A percentile compares a stretch with the other conserved stretches of the same genome.
Evolutionary conservation across 768 basidiomycete species (phyloP).

Genomic region (Russula sp.): DNA sequence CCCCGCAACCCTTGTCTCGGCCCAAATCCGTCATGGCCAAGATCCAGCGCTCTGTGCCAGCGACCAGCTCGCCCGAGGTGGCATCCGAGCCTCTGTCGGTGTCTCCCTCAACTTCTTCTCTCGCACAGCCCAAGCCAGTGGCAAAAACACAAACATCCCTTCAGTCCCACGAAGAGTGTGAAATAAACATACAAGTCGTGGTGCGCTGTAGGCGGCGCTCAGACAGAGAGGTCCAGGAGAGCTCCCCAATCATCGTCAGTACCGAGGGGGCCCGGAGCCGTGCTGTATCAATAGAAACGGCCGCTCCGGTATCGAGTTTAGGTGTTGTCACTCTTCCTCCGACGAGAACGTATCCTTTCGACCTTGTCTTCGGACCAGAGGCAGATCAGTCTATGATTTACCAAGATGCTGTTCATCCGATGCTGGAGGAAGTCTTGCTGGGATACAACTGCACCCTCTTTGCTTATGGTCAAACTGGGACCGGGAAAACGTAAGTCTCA

Average conservation of each 20-base stretch:
- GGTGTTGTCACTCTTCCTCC: slow-evolving; percentile 72
- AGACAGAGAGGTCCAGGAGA: slow-evolving; percentile 75
- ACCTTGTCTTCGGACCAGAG: slow-evolving; percentile 93
- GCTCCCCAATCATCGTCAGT: slow-evolving; percentile 80
- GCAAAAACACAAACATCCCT: slow-evolving; percentile 18
- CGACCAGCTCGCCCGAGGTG: slow-evolving; percentile 26
- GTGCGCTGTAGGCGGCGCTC: slow-evolving; percentile 85
- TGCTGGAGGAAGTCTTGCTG: slow-evolving; percentile 87
- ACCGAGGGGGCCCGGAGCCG: slow-evolving; percentile 70
- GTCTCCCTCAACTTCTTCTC: slow-evolving; percentile 6
- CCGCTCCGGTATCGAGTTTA: slow-evolving; percentile 56
- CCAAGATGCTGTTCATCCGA: slow-evolving; percentile 85
- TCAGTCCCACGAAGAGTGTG: slow-evolving; percentile 37
- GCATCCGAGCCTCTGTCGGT: slow-evolving; percentile 1
- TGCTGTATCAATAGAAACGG: slow-evolving; percentile 75
- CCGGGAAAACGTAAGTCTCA: slow-evolving; percentile 89
- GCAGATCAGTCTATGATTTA: slow-evolving; percentile 94
- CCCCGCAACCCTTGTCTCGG: slow-evolving; percentile 32
- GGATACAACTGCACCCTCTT: slow-evolving; percentile 98
- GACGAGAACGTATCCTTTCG: slow-evolving; percentile 85
- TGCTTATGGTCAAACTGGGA: slow-evolving; percentile 97
- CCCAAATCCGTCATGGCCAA: slow-evolving; percentile 45
- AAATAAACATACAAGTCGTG: slow-evolving; percentile 89
- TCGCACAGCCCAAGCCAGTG: slow-evolving; percentile 13
- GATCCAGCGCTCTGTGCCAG: slow-evolving; percentile 27